Base-by-base conservation (phyloP, 2,329 filamentous ascomycete species). In the Trichophyton verrucosum region DNA sequence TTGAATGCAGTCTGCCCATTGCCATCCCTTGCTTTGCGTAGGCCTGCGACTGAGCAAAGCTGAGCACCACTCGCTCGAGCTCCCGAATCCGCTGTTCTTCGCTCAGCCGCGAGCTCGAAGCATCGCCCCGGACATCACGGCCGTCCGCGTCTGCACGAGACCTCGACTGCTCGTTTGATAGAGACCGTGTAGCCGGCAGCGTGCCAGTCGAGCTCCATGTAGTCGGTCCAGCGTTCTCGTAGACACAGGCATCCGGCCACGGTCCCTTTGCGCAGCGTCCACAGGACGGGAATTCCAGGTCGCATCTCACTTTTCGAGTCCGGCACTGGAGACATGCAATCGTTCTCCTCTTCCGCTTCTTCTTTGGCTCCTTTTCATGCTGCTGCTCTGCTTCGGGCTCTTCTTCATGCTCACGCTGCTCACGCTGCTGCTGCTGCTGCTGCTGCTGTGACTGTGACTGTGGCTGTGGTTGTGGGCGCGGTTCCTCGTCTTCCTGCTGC, bases 291-390 rank as follows among this genome's bases (percentile, higher is more conserved):
- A 73, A 76, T 38, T 72, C 71, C 40, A 74, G 72, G 63, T 76
- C 75, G 61, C 75, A 77, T 61, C 72, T 74, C 38, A 76, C 66
- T 64, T 77, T 77, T 53, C 74, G 67, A 60, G 68, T 72, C 60
- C 75, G 73, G 63, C 75, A 77, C 40, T 73, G 73, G 17, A 71
- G 70, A 63, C 75, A 77, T 15, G 75, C 73, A 64, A 76, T 70
- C 8, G 75, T 74, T 24, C 74, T 70, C 22, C 74, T 66, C 61
- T 72, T 71, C 33, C 74, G 66, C 33, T 72, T 72, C 60, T 70
- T 70, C 49, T 70, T 68, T 7, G 68, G 68, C 38, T 66, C 59
- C 61, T 17, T 51, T 51, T 22, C 46, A 7, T 51, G 46, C 22
- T 51, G n/a, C 22, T 51, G 46, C 22, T 51, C 15, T 15, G 17